Conservation (phyloP, 345 rosid genomes). For the Erodium maritimum region DNA sequence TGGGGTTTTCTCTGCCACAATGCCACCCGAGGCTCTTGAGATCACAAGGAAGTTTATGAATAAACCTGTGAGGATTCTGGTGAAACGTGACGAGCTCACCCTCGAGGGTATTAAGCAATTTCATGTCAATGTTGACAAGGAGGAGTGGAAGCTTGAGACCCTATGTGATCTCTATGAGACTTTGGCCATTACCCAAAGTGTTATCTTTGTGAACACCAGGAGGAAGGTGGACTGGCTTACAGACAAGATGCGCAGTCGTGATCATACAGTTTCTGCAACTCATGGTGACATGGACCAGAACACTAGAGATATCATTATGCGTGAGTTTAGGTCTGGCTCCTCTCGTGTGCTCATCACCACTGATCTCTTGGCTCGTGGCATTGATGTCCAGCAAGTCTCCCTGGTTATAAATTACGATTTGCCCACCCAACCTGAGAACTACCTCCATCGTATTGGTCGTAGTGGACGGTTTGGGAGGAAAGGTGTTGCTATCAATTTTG, state of each 20-base stretch:
- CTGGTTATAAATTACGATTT: constrained; percentile 28
- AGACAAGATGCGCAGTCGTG: too few relatives aligned
- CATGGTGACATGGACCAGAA: constrained; percentile 35
- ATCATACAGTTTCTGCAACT: too few relatives aligned
- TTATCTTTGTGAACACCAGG: constrained; percentile 33
- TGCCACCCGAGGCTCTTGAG: constrained; percentile 49
- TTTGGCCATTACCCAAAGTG: constrained; percentile 36
- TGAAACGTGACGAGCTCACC: constrained; percentile 39
- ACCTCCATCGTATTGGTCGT: constrained; percentile 25
- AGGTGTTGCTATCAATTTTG: constrained; percentile 26
- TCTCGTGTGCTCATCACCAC: constrained; percentile 30
- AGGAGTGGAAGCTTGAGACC: too few relatives aligned
- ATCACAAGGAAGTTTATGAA: constrained; percentile 42
- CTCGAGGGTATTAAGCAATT: constrained; percentile 38
- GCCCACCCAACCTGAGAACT: constrained; percentile 30
- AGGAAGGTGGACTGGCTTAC: constrained; percentile 40
- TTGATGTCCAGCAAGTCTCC: constrained; percentile 33
- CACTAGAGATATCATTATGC: constrained; percentile 28
- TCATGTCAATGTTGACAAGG: too few relatives aligned
- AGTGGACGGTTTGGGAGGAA: too few relatives aligned
- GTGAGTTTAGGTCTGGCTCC: constrained; percentile 27
- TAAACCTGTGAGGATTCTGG: constrained; percentile 38
- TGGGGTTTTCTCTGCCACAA: constrained; percentile 43
- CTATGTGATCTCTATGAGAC: too few relatives aligned
- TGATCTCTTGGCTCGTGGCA: constrained; percentile 29